Evolutionary conservation across 768 basidiomycete species (phyloP).

Genomic region (Pleurotus tuber-regium): DNA sequence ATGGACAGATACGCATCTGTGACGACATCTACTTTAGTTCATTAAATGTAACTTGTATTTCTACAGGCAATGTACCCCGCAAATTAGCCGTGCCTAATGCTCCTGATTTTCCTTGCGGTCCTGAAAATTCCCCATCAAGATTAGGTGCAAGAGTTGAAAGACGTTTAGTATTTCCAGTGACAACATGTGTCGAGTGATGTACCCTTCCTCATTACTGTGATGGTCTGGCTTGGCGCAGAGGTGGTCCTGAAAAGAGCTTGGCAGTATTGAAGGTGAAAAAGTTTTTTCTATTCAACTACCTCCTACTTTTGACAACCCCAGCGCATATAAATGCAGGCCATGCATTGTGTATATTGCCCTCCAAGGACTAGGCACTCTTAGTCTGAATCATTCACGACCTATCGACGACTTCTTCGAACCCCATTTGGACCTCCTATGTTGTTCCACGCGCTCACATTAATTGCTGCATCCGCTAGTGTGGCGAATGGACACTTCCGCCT

Average conservation of each 20-base stretch:
- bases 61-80: too few relatives aligned
- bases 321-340: constrained; percentile 3
- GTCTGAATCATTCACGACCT: background rate
- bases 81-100: too few relatives aligned
- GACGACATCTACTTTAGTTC: too few relatives aligned
- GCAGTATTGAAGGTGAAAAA: constrained; percentile 6
- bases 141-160: too few relatives aligned
- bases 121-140: too few relatives aligned
- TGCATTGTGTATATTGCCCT: background rate
- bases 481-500: constrained; percentile 74
- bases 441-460: constrained; percentile 36
- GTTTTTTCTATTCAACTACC: constrained; percentile 3
- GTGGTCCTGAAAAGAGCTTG: background rate
- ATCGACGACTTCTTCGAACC: background rate
- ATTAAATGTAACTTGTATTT: too few relatives aligned
- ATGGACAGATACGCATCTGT: too few relatives aligned
- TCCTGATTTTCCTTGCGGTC: too few relatives aligned
- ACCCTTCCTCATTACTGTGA: background rate
- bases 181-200: too few relatives aligned
- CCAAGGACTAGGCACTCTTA: constrained; percentile 1
- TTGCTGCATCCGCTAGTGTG: constrained; percentile 36
- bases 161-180: too few relatives aligned
- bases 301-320: background rate
- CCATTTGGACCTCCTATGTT: constrained; percentile 19
- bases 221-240: background rate